These are phyloP conservation scores for Teunomyces panamensis DNA, from an alignment of 805 yeast species.

Conservation along the genomic window DNA sequence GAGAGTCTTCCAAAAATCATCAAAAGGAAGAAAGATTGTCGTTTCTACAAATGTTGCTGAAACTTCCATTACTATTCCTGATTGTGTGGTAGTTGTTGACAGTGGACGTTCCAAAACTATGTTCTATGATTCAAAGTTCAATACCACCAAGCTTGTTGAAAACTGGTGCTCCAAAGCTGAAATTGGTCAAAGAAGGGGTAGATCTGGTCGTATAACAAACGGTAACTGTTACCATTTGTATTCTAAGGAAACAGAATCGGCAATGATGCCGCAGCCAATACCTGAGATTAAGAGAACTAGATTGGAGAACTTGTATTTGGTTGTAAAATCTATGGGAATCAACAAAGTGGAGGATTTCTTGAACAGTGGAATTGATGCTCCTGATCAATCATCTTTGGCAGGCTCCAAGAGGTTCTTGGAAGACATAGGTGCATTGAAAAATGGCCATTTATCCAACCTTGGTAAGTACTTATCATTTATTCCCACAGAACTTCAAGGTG, in stretches of 20 bases:
- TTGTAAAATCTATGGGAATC: slow-evolving; percentile 88
- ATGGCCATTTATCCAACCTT: slow-evolving; percentile 58
- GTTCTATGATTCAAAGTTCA: slow-evolving; percentile 63
- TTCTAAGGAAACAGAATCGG: slow-evolving; percentile 53
- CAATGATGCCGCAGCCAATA: slow-evolving; percentile 69
- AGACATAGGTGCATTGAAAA: slow-evolving; percentile 69
- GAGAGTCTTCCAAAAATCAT: slow-evolving; percentile 60
- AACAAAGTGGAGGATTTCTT: slow-evolving; percentile 67
- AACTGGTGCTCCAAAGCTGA: slow-evolving; percentile 90
- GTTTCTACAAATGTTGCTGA: slow-evolving; percentile 95
- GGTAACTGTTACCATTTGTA: slow-evolving; percentile 83
- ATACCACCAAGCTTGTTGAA: slow-evolving; percentile 71
- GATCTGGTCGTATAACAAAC: slow-evolving; percentile 92
- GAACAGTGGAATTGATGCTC: slow-evolving; percentile 78
- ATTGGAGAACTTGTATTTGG: slow-evolving; percentile 75
- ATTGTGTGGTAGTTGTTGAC: slow-evolving; percentile 89
- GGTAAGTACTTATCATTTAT: slow-evolving; percentile 78
- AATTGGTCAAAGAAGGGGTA: slow-evolving; percentile 86
- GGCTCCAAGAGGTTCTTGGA: slow-evolving; percentile 52
- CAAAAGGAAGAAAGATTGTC: slow-evolving; percentile 69
- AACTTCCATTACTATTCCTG: slow-evolving; percentile 94
- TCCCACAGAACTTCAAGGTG: slow-evolving; percentile 85
- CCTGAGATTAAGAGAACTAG: slow-evolving; percentile 89
- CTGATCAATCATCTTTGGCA: slow-evolving; percentile 50
- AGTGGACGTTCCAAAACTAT: slow-evolving; percentile 81